Conservation (phyloP, 2,329 filamentous ascomycete species). For the Biscogniauxia mediterranea region DNA sequence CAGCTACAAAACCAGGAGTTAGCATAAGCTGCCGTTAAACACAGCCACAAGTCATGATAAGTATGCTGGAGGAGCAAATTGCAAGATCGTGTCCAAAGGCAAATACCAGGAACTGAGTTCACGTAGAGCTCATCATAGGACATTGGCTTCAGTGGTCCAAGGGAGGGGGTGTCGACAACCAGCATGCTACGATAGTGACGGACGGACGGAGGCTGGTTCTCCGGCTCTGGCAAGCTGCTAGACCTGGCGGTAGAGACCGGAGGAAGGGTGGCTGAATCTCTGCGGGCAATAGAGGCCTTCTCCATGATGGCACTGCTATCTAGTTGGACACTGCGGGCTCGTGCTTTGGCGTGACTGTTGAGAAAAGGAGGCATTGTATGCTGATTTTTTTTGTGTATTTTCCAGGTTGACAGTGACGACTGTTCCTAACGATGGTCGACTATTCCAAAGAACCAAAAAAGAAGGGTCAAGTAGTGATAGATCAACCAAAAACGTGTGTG, state of each 20-base stretch:
- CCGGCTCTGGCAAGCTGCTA: constrained; percentile 35
- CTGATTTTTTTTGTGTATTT: constrained; percentile 27
- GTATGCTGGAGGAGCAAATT: constrained; percentile 19
- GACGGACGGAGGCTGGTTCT: constrained; percentile 35
- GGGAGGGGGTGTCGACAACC: constrained; percentile 48
- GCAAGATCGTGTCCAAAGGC: constrained; percentile 24
- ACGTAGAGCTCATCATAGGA: constrained; percentile 48
- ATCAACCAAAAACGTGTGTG: constrained; percentile 39
- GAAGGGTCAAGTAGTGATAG: constrained; percentile 46
- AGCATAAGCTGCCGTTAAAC: constrained; percentile 39
- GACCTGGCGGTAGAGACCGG: constrained; percentile 32
- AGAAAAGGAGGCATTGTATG: constrained; percentile 43
- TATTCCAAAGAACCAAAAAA: constrained; percentile 37
- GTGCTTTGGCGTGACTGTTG: constrained; percentile 43
- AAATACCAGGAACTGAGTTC: constrained; percentile 26
- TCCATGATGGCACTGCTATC: constrained; percentile 31
- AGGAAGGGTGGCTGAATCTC: constrained; percentile 22
- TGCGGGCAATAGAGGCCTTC: constrained; percentile 11
- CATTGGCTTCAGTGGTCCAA: constrained; percentile 43
- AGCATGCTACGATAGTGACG: constrained; percentile 53
- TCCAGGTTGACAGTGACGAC: constrained; percentile 26
- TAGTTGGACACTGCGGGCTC: constrained; percentile 50
- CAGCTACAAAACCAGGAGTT: constrained; percentile 38
- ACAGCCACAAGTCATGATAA: constrained; percentile 13
- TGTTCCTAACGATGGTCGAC: constrained; percentile 35